A percentile compares a stretch with the other conserved stretches of the same genome.
phyloP scores from a whole-genome alignment of 148 eudicot species.

The Nepenthes mirabilis region DNA sequence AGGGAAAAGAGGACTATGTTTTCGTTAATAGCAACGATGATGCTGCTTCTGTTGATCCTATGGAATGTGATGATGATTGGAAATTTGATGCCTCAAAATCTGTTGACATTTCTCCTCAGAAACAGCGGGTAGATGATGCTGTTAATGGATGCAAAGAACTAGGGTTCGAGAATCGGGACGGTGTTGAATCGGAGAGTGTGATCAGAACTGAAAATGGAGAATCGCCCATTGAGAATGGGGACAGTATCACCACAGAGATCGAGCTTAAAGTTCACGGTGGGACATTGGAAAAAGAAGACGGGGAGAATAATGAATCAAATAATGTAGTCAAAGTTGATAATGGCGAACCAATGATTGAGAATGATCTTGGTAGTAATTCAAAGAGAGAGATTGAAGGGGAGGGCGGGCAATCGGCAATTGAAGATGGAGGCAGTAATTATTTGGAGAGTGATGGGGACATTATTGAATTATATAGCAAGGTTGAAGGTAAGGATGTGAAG shows the following conservation, averaged over 20 bases:
- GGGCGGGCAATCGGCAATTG: too few relatives aligned
- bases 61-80: conserved; percentile 8
- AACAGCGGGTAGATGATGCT: neutral
- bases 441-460: too few relatives aligned
- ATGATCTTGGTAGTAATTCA: neutral
- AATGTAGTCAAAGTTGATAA: conserved; percentile 6
- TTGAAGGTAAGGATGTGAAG: too few relatives aligned
- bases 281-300: neutral
- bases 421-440: too few relatives aligned
- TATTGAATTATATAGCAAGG: too few relatives aligned
- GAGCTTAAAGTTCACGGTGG: conserved; percentile 2
- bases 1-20: conserved; percentile 35
- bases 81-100: conserved; percentile 2
- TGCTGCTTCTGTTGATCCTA: conserved; percentile 20
- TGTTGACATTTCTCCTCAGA: neutral
- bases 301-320: neutral
- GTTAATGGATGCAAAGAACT: neutral
- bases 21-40: conserved; percentile 22
- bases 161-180: conserved; percentile 2
- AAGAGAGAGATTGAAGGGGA: too few relatives aligned
- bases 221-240: neutral
- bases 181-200: neutral
- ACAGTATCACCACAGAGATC: neutral
- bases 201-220: neutral
- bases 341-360: neutral